Evolutionary conservation across 1,284 basidiomycete genomes (phyloP), one percentile per base, ranked within the genome.

Genomic region (Kalmanozyma brasiliensis): DNA sequence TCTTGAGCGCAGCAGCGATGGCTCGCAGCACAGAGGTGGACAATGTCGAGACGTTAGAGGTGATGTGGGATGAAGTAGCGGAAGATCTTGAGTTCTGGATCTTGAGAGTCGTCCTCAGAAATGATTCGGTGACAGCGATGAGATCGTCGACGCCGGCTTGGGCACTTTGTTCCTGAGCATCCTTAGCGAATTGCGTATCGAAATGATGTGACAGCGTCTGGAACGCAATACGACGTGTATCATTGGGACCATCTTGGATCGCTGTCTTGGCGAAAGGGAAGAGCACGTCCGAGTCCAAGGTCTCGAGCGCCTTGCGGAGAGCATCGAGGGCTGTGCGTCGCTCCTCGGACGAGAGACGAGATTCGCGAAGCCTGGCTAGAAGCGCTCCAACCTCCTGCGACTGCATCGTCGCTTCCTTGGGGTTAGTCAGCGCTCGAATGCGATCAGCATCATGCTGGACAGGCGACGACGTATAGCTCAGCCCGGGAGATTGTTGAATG

Each of bases 1-100:
- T 46, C 38, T 63, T 68, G 37, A 68, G 52, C 1, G 55, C 65
- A 4, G 65, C 53, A n/a, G 65, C 59, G 13, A n/a, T 52, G n/a
- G 65, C 59, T 17, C 65, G 65, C 23, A 68, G 17, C 2, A 51
- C 20, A 1, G 65, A 68, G 0, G 33, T 57, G 2, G 65, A 29
- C 5, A 62, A 16, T 17, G 29, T 53, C 9, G 37, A 10, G 11
- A 59, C 16, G 19, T 65, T 51, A 16, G 37, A 7, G 9, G 19
- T 9, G 7, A 43, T n/a, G 0, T 56, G 47, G 20, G 49, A 23
- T 10, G 36, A 32, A 1, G 37, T 2, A 8, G 34, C 19, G 0
- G 40, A 8, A 19, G 45, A 11, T 1, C 14, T 51, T 3, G 46
- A 22, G 20, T 13, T 49, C n/a, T 65, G 55, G 8, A 65, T n/a